Evolutionary conservation across 495 filamentous ascomycete genomes (phyloP).

Genomic region (Umbilicaria muhlenbergii): DNA sequence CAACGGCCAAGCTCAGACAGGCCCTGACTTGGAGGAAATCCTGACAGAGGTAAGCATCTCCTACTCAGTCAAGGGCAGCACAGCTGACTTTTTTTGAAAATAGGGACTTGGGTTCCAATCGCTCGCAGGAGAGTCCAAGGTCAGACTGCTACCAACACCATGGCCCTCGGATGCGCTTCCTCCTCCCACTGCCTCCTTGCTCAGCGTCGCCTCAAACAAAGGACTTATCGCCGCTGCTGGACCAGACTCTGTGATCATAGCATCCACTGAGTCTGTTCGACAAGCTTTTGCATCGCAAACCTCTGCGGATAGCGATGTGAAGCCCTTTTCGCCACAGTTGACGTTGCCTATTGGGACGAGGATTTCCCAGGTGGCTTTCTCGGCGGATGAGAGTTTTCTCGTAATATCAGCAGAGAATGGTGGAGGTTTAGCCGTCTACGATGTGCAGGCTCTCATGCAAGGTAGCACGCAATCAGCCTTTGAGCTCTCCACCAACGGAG

Average conservation of each 20-base stretch:
- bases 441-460: slow-evolving; percentile 46
- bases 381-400: slow-evolving; percentile 67
- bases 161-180: slow-evolving; percentile 65
- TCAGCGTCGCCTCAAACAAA: slow-evolving; percentile 65
- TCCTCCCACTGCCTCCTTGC: slow-evolving; percentile 65
- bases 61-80: slow-evolving; percentile 1
- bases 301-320: slow-evolving; percentile 43
- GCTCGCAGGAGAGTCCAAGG: slow-evolving; percentile 61
- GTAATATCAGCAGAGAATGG: slow-evolving; percentile 71
- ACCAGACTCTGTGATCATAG: slow-evolving; percentile 61
- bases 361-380: slow-evolving; percentile 82
- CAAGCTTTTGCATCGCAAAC: slow-evolving; percentile 50
- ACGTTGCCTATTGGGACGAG: slow-evolving; percentile 55
- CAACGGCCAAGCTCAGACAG: slow-evolving; percentile 23
- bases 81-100: slow-evolving; percentile 2
- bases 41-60: slow-evolving; percentile 34
- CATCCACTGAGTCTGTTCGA: slow-evolving; percentile 61
- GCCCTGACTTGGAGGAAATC: slow-evolving; percentile 41
- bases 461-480: slow-evolving; percentile 51
- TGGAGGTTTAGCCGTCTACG: slow-evolving; percentile 69
- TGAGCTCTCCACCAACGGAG: slow-evolving; percentile 61
- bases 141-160: slow-evolving; percentile 61
- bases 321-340: slow-evolving; percentile 57
- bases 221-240: slow-evolving; percentile 79
- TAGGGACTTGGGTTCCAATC: slow-evolving; percentile 74